These are phyloP conservation scores for Solanum hybrid DNA, from an alignment of 305 asterid species.

Conservation along the genomic window DNA sequence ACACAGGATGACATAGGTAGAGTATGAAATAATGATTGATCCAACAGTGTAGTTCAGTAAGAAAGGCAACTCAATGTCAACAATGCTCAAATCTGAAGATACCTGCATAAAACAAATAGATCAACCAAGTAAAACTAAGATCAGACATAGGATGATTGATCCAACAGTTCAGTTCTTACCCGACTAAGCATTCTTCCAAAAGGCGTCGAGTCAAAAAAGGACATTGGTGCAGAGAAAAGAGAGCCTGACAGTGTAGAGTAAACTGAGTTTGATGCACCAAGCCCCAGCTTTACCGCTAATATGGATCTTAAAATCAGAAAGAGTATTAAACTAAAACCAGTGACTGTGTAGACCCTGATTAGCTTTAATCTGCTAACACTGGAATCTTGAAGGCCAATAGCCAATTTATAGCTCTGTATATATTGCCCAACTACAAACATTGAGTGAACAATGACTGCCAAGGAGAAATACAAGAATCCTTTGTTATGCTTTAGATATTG, in stretches of 20 bases:
- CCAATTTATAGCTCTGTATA: constrained; percentile 17
- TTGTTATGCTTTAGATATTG: constrained; percentile 17
- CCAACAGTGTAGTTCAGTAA: neutral
- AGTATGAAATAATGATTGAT: neutral
- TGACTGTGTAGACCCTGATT: constrained; percentile 5
- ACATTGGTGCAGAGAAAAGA: constrained; percentile 25
- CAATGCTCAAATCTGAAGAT: neutral
- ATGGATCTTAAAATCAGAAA: constrained; percentile 13
- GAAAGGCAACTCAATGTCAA: neutral
- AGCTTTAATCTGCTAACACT: constrained; percentile 3
- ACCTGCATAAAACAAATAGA: neutral
- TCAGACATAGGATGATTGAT: neutral
- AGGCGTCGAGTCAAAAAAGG: constrained; percentile 31
- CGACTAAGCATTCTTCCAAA: constrained; percentile 18
- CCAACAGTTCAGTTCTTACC: neutral
- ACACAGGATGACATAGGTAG: neutral
- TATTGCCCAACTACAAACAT: constrained; percentile 14
- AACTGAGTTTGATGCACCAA: constrained; percentile 12
- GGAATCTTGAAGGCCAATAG: constrained; percentile 5
- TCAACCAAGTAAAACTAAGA: neutral
- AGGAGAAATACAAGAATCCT: constrained; percentile 13
- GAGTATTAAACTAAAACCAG: constrained; percentile 7
- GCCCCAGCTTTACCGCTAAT: constrained; percentile 5
- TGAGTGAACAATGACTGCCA: constrained; percentile 5
- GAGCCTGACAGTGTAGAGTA: constrained; percentile 12